Percentiles rank a stretch among this genome's conserved stretches.
Evolutionary conservation across 495 filamentous ascomycete genomes (phyloP).

Genomic region (Tuber aestivum): DNA sequence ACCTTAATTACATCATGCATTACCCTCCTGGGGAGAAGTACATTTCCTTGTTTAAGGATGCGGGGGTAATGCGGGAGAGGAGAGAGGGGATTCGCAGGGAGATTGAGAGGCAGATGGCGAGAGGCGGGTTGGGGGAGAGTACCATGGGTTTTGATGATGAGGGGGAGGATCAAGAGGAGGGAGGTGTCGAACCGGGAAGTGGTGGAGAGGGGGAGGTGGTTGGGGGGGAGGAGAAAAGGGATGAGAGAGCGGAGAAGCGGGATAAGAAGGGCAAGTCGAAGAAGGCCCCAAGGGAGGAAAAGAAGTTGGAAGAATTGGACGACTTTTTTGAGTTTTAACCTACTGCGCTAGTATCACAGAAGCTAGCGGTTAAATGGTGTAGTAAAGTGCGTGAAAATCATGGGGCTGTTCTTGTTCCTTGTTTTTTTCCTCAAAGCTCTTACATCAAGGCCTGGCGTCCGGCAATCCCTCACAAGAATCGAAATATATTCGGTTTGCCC

Average conservation of each 20-base stretch:
- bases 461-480: neutral
- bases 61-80: conserved; percentile 36
- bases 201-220: conserved; percentile 5
- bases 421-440: neutral
- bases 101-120: conserved; percentile 55
- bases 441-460: neutral
- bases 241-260: conserved; percentile 5
- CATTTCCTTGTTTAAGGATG: conserved; percentile 61
- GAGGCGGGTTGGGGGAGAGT: conserved; percentile 54
- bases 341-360: neutral
- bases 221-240: conserved; percentile 18
- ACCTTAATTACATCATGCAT: conserved; percentile 79
- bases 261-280: conserved; percentile 23
- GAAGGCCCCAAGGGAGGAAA: conserved; percentile 21
- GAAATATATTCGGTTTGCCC: neutral
- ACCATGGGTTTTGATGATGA: conserved; percentile 45
- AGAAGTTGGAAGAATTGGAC: conserved; percentile 30
- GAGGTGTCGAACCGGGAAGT: conserved; percentile 6
- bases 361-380: conserved; percentile 1
- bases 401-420: neutral
- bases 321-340: conserved; percentile 40
- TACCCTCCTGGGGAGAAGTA: conserved; percentile 76
- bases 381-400: neutral
- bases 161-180: conserved; percentile 20
- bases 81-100: conserved; percentile 53